Percentiles rank a stretch among this genome's conserved stretches.
Conservation (phyloP, 1,284 basidiomycete genomes). For the Ganoderma resinaceum region DNA sequence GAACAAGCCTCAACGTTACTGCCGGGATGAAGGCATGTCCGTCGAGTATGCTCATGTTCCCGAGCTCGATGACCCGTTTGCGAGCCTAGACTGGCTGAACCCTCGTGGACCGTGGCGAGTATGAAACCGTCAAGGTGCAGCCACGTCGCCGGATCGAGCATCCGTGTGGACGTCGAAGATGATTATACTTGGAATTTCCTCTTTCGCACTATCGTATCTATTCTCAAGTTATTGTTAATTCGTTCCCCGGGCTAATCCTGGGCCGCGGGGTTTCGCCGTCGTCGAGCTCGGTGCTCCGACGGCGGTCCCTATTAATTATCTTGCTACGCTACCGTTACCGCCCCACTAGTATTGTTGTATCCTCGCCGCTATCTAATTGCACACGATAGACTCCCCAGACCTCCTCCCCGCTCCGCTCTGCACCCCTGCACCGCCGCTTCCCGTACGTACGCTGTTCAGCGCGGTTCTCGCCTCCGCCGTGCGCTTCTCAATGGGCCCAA, state of each 20-base stretch:
- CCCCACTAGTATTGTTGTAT: neutral
- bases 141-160: neutral
- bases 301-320: neutral
- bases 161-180: neutral
- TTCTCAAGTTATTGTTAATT: neutral
- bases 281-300: neutral
- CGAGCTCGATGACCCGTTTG: constrained; percentile 25
- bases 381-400: neutral
- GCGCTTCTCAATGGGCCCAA: neutral
- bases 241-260: neutral
- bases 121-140: neutral
- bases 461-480: neutral
- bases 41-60: neutral
- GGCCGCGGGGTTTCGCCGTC: neutral
- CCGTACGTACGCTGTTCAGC: neutral
- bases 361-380: neutral
- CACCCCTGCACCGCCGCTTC: neutral
- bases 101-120: constrained; percentile 35
- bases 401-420: neutral
- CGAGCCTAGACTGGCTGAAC: constrained; percentile 37
- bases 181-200: neutral
- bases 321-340: neutral
- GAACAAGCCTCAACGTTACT: neutral
- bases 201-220: neutral
- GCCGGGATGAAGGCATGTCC: neutral